These are phyloP conservation scores for Xerocomellus chrysenteron DNA, from an alignment of 768 basidiomycete genomes.

Conservation along the genomic window DNA sequence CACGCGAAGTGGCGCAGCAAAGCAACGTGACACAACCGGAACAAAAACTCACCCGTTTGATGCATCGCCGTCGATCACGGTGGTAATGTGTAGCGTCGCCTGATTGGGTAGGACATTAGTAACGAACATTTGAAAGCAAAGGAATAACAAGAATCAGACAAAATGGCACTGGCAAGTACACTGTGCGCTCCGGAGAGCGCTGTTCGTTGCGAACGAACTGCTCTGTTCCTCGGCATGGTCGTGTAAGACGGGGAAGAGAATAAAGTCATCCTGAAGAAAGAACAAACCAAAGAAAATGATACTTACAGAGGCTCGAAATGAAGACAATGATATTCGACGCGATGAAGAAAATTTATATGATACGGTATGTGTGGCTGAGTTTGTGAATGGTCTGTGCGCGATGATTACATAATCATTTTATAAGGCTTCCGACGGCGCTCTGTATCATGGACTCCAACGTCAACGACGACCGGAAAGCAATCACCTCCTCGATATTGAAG, in stretches of 20 bases:
- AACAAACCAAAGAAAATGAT: neutral
- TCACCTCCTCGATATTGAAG: neutral
- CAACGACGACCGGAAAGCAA: slow-evolving; percentile 17
- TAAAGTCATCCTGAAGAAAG: slow-evolving; percentile 56
- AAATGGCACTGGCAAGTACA: slow-evolving; percentile 91
- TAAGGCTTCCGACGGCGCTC: neutral
- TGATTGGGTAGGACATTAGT: slow-evolving; percentile 17
- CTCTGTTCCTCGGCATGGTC: slow-evolving; percentile 86
- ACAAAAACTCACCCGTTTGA: slow-evolving; percentile 24
- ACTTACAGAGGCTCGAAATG: slow-evolving; percentile 12
- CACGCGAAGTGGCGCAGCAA: slow-evolving; percentile 32
- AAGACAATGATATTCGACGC: neutral
- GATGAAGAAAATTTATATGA: slow-evolving; percentile 28
- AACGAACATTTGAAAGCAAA: neutral
- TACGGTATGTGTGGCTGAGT: slow-evolving; percentile 24
- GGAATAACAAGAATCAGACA: slow-evolving; percentile 51
- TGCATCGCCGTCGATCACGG: neutral
- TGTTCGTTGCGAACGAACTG: slow-evolving; percentile 75
- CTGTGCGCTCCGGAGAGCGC: slow-evolving; percentile 59
- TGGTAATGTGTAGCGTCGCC: neutral
- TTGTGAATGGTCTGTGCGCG: slow-evolving; percentile 34
- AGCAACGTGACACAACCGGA: slow-evolving; percentile 3
- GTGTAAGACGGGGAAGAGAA: slow-evolving; percentile 93
- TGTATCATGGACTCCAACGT: slow-evolving; percentile 12
- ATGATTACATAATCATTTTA: slow-evolving; percentile 27